Evolutionary conservation across 1,284 basidiomycete species (phyloP).

Genomic region (Spongispora temasekensis): DNA sequence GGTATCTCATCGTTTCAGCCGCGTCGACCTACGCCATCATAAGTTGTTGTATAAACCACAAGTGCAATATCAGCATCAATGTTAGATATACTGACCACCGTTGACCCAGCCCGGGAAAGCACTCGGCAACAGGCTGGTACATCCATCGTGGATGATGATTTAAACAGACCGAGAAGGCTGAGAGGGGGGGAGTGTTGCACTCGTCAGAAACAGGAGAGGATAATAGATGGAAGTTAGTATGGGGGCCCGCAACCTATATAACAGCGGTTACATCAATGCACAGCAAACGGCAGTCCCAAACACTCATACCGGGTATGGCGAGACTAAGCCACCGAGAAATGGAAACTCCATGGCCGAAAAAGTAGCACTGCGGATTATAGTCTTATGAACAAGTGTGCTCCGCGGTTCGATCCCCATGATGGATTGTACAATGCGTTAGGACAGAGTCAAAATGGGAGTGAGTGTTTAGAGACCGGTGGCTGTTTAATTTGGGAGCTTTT

Average conservation of each 20-base stretch:
- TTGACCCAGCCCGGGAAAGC: not conserved
- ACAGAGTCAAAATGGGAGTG: no score
- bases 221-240: conserved; percentile 2
- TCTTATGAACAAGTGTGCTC: no score
- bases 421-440: no score
- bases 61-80: not conserved
- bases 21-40: conserved; percentile 12
- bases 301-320: conserved; percentile 9
- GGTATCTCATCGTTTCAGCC: not conserved
- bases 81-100: conserved; percentile 17
- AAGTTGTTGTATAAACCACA: no score
- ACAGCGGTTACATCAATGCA: conserved; percentile 17
- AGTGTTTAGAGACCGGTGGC: no score
- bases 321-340: conserved; percentile 1
- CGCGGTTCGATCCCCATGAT: no score
- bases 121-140: not conserved
- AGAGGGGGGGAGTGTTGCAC: no score
- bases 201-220: not conserved
- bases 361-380: not conserved
- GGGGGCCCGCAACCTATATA: conserved; percentile 26
- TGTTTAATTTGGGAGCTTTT: no score
- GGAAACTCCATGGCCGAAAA: not conserved
- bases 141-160: conserved; percentile 15
- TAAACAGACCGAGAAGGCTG: no score
- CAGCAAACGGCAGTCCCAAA: conserved; percentile 15